Evolutionary conservation across 805 yeast species (phyloP).

Genomic region (Pichia paraexigua): DNA sequence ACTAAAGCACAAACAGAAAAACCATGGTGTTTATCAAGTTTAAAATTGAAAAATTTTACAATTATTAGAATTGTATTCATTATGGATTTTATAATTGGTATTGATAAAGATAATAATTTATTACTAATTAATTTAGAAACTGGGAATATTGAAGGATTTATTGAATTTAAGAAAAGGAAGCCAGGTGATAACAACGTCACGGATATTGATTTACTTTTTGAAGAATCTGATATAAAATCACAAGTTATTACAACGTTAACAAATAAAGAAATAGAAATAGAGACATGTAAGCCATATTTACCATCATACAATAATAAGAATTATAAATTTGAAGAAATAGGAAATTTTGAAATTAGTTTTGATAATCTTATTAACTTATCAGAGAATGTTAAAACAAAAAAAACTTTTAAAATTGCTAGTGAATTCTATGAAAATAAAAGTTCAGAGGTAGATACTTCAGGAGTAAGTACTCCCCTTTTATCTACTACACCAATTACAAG

Average conservation of each 20-base stretch:
- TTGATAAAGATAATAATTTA: slow-evolving; percentile 19
- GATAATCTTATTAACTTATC: background rate
- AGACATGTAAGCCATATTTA: slow-evolving; percentile 36
- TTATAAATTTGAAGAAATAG: slow-evolving; percentile 18
- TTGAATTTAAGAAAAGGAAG: background rate
- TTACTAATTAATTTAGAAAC: slow-evolving; percentile 12
- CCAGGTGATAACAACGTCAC: no score
- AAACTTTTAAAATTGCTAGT: slow-evolving; percentile 1
- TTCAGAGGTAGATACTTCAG: background rate
- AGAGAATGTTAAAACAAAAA: background rate
- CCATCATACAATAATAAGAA: slow-evolving; percentile 21
- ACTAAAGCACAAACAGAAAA: slow-evolving; percentile 11
- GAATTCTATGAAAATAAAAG: background rate
- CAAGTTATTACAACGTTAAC: background rate
- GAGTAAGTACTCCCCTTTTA: background rate
- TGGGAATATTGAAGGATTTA: slow-evolving; percentile 11
- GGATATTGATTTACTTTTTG: background rate
- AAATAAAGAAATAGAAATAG: slow-evolving; percentile 40
- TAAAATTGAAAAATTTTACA: slow-evolving; percentile 17
- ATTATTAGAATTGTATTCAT: slow-evolving; percentile 1
- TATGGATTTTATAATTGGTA: slow-evolving; percentile 15
- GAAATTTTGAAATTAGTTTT: background rate
- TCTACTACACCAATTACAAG: background rate
- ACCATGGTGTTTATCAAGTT: slow-evolving; percentile 41
- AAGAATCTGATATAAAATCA: background rate